Evolutionary conservation across 2,329 filamentous ascomycete species (phyloP).

Genomic region (Colletotrichum spaethianum): DNA sequence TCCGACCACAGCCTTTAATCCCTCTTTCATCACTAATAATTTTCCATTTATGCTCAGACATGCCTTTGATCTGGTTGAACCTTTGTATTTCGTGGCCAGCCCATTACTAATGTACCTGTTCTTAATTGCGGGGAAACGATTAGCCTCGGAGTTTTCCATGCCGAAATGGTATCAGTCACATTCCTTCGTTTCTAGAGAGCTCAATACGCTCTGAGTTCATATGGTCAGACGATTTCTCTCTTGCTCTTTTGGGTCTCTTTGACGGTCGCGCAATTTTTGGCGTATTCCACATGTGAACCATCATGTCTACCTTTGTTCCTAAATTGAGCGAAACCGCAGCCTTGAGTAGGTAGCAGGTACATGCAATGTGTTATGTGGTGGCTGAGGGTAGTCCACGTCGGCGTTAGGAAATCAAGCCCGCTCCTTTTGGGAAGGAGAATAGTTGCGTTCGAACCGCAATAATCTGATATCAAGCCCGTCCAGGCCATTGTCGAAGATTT

Average conservation of each 20-base stretch:
- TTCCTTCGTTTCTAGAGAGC: neutral
- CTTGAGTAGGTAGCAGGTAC: slow-evolving; percentile 27
- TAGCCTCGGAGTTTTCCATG: neutral
- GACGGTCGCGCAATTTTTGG: slow-evolving; percentile 22
- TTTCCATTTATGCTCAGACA: too few relatives aligned
- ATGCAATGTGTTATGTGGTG: slow-evolving; percentile 30
- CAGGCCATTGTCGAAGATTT: slow-evolving; percentile 5
- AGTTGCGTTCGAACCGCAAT: too few relatives aligned
- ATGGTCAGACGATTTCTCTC: neutral
- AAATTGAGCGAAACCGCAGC: slow-evolving; percentile 10
- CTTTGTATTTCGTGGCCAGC: neutral
- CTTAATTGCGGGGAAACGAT: neutral
- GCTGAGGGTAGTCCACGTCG: slow-evolving; percentile 17
- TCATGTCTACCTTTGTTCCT: slow-evolving; percentile 26
- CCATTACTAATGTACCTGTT: neutral
- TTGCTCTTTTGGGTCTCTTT: slow-evolving; percentile 16
- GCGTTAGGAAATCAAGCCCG: slow-evolving; percentile 4
- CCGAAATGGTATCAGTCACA: neutral
- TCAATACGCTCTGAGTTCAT: neutral
- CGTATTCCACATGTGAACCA: slow-evolving; percentile 26
- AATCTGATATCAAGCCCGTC: neutral
- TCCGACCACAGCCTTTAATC: neutral
- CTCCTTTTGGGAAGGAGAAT: too few relatives aligned
- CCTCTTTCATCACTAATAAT: neutral
- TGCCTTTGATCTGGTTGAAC: neutral